Evolutionary conservation across 768 basidiomycete species (phyloP).

Genomic region (Boletus edulis): DNA sequence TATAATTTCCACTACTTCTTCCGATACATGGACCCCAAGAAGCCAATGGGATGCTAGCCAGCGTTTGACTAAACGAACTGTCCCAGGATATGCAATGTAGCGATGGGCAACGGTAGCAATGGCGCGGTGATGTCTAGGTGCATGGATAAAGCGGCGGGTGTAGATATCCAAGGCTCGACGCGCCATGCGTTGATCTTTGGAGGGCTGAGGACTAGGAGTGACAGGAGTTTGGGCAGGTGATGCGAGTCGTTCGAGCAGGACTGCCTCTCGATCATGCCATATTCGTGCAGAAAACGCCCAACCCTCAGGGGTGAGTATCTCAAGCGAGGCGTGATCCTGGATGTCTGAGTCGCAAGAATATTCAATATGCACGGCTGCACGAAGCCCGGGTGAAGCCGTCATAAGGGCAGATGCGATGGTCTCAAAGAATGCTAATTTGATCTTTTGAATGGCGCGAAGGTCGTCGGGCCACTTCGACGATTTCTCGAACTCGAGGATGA

Average conservation of each 20-base stretch:
- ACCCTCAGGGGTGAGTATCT: slow-evolving; percentile 76
- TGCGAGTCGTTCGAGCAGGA: slow-evolving; percentile 69
- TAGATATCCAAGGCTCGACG: slow-evolving; percentile 58
- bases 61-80: slow-evolving; percentile 85
- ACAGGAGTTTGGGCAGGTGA: slow-evolving; percentile 36
- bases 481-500: slow-evolving; percentile 88
- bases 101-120: slow-evolving; percentile 78
- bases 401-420: slow-evolving; percentile 68
- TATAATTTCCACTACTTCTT: slow-evolving; percentile 82
- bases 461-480: slow-evolving; percentile 96
- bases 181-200: slow-evolving; percentile 52
- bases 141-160: slow-evolving; percentile 69
- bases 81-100: slow-evolving; percentile 75
- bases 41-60: slow-evolving; percentile 94
- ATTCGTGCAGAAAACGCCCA: slow-evolving; percentile 86
- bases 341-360: slow-evolving; percentile 52
- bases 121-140: slow-evolving; percentile 82
- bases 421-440: slow-evolving; percentile 91
- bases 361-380: slow-evolving; percentile 58
- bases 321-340: slow-evolving; percentile 68
- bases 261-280: slow-evolving; percentile 84
- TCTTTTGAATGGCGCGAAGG: slow-evolving; percentile 85
- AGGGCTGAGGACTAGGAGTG: slow-evolving; percentile 6
- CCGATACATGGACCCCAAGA: slow-evolving; percentile 65
- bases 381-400: slow-evolving; percentile 47